Base-by-base conservation (phyloP, 139 green algal genomes). In the Picochlorum sp. region DNA sequence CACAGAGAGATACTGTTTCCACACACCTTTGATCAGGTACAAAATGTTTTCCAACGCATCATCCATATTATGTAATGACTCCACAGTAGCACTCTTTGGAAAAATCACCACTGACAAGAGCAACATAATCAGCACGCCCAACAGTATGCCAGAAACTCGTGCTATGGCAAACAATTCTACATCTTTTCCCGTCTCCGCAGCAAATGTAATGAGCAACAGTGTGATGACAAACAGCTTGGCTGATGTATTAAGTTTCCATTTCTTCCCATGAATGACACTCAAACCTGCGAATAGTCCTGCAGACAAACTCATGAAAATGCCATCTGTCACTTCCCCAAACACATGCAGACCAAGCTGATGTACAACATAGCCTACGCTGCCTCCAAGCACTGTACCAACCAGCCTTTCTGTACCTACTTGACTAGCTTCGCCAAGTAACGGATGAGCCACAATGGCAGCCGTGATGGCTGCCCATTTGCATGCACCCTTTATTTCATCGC, bases 171-270 rank as follows among this genome's bases (percentile, higher is more conserved):
- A 47, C 23, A 63, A 28, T 23, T 14, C 44, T 41, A 4, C 49
- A 58, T 63, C 67, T 47, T 30, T 50, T 11, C 63, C 37, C 11
- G 65, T 49, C 13, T 71, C 57, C 0, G 67, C 52, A 6, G 66
- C 70, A 65, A 81, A 77, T 3, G 54, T 74, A 10, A 81, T 69
- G 31, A 81, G 64, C 0, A 81, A 15, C 41, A 81, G 79, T 10
- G 75, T 77, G 34, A 81, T 69, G 11, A 65, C 52, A 55, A 70
- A 81, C 14, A 81, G 66, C 23, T 71, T 65, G 8, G 72, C 62
- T 16, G 57, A 70, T 16, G 66, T 41, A 26, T 80, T 69, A 15
- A 81, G 31, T 2, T 51, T 50, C 4, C 70, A 23, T 15, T 34
- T 59, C 30, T 68, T 9, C 4, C 66, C 75, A 3, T 50, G 49